Base-by-base conservation (phyloP, 306 rosid genomes). In the Acacia acuminata region DNA sequence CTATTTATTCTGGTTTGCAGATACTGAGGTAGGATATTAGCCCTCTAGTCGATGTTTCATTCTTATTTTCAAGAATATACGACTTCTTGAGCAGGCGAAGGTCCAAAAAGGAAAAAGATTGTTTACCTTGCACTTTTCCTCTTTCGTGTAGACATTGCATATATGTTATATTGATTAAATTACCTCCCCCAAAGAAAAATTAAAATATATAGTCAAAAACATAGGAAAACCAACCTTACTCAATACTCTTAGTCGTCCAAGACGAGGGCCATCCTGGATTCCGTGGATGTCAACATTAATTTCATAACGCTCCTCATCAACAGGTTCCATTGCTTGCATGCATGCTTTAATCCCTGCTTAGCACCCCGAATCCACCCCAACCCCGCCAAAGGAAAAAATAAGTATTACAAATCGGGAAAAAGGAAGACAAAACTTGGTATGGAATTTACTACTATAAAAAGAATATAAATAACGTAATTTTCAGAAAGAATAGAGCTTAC, bases 321-420 rank as follows among this genome's bases (percentile, higher is more conserved):
- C 93, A 77, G 84, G 88, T 69, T 89, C 68, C 92, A 78, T 82
- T 82, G 86, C 92, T 77, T 88, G 88, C 83, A 84, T 68, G 89
- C 94, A 92, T 60, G 97, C 91, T 81, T 76, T 86, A 63, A 96
- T 87, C 99, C 99, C 99, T 96, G 91, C 20, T 84, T 44, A 78
- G 53, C 15, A 75, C 56, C 32, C 53, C 58, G 58, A 73, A 25
- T 34, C 66, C 43, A 79, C 45, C 43, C 77, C 10, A 30, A 12
- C 0, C 36, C 36, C 74, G 10, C 14, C 36, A 34, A 70, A 84
- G 71, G 36, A 14, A 80, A 47, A 82, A 63, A 6, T 2, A 51
- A 7, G 3, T 65, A n/a, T 78, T 48, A 56, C 5, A 58, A 53
- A 16, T 20, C 8, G 14, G 20, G 48, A 43, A 66, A 79, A 25